A percentile compares a stretch with the other conserved stretches of the same genome.
Conservation (phyloP, 2,329 filamentous ascomycete genomes). For the Botryotinia narcissicola region DNA sequence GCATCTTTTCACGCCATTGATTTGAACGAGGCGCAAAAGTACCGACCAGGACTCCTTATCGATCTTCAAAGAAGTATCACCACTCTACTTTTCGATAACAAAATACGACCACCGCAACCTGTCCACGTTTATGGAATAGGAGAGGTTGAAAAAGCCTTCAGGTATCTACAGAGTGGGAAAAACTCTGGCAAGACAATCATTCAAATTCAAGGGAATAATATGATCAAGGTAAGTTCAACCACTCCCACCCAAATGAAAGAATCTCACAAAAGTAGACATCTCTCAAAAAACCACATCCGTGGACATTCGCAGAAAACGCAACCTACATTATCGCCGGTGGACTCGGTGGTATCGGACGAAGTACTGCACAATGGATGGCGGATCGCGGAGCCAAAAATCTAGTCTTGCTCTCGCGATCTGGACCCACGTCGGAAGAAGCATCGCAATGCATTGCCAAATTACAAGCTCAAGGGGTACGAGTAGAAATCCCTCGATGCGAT, state of each 20-base stretch:
- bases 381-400: conserved; percentile 33
- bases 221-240: conserved; percentile 42
- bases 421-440: conserved; percentile 6
- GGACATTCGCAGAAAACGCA: conserved; percentile 12
- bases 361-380: conserved; percentile 29
- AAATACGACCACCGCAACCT: background rate
- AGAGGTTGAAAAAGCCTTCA: conserved; percentile 36
- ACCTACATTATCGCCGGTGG: conserved; percentile 37
- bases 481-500: conserved; percentile 48
- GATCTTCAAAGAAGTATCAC: background rate
- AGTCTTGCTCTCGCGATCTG: conserved; percentile 35
- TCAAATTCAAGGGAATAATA: conserved; percentile 42
- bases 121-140: background rate
- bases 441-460: conserved; percentile 20
- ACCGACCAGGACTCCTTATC: background rate
- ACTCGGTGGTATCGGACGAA: conserved; percentile 36
- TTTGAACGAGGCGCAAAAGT: background rate
- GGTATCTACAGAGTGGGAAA: conserved; percentile 28
- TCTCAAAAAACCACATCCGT: background rate
- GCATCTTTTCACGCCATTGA: conserved; percentile 18
- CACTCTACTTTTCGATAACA: background rate
- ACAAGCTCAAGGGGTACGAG: conserved; percentile 40
- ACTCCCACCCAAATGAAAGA: no score
- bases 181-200: conserved; percentile 36
- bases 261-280: background rate